Conservation (phyloP, 2,329 filamentous ascomycete genomes). For the Colletotrichum cuscutae region DNA sequence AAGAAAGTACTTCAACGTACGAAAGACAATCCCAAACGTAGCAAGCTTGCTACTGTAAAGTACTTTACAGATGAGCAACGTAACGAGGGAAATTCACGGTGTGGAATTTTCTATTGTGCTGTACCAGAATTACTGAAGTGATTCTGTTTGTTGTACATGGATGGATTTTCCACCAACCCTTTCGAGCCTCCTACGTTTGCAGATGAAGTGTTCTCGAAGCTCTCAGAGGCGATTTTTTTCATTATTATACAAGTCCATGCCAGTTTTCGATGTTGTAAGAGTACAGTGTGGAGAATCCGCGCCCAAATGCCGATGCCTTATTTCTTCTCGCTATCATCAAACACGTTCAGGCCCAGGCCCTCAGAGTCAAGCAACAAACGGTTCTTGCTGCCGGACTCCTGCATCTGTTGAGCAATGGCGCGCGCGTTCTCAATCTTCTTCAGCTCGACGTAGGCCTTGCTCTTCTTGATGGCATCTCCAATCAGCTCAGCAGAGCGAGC, state of each 20-base stretch:
- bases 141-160: background rate
- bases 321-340: constrained; percentile 63
- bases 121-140: background rate
- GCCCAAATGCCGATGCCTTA: constrained; percentile 41
- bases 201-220: constrained; percentile 4
- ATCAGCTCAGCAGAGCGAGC: constrained; percentile 97
- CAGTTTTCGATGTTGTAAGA: constrained; percentile 12
- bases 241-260: constrained; percentile 32
- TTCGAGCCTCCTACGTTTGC: background rate
- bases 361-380: constrained; percentile 93
- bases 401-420: constrained; percentile 86
- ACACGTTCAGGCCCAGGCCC: constrained; percentile 91
- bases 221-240: constrained; percentile 27
- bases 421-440: constrained; percentile 98
- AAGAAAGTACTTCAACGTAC: background rate
- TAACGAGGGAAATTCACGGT: background rate
- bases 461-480: constrained; percentile 99
- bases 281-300: constrained; percentile 60
- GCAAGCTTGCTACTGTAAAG: background rate
- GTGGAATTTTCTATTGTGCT: background rate
- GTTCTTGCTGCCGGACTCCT: constrained; percentile 88
- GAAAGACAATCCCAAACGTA: background rate
- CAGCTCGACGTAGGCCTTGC: constrained; percentile 93
- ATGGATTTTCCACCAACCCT: background rate
- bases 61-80: background rate